Evolutionary conservation across 495 filamentous ascomycete species (phyloP).

Genomic region (Tuber calosporum): DNA sequence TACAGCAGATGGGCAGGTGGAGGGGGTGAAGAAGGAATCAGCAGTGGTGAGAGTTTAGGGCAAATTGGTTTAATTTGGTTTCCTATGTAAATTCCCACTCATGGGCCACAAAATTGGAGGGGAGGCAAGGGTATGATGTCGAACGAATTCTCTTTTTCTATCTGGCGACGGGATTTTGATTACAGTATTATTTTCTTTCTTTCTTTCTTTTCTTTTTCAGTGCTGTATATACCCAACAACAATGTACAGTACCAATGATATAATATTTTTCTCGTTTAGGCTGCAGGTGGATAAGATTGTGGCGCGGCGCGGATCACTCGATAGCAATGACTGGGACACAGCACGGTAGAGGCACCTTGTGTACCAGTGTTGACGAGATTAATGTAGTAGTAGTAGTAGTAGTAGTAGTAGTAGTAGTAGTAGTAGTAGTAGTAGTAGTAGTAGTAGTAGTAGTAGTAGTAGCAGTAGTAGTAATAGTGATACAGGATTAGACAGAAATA

Average conservation of each 20-base stretch:
- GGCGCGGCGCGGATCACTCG: neutral
- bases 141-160: neutral
- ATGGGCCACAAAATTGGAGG: neutral
- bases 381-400: no score
- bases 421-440: no score
- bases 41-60: neutral
- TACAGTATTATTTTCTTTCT: neutral
- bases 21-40: neutral
- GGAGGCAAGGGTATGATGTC: neutral
- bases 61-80: neutral
- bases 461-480: no score
- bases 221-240: neutral
- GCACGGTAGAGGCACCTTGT: neutral
- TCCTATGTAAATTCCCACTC: neutral
- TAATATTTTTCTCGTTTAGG: neutral
- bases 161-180: neutral
- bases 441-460: no score
- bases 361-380: no score
- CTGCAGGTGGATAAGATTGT: constrained; percentile 1
- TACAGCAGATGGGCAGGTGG: neutral
- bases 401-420: no score
- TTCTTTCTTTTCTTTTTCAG: no score
- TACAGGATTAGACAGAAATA: no score
- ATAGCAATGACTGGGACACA: neutral
- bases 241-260: neutral